Conservation (phyloP, 2,329 filamentous ascomycete genomes). For the Blumeriella jaapii region DNA sequence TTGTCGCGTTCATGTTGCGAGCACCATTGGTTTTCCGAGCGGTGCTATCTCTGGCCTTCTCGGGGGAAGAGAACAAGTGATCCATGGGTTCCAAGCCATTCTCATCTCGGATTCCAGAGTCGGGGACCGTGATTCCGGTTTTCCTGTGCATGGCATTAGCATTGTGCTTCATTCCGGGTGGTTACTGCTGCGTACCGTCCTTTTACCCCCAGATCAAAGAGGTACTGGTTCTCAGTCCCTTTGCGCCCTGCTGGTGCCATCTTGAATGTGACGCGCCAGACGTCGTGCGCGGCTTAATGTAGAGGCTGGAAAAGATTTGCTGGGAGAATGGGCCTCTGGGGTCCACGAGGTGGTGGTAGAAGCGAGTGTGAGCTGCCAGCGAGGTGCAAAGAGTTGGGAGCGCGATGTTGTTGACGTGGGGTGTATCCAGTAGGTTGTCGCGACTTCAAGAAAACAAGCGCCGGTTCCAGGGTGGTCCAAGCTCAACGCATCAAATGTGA, state of each 20-base stretch:
- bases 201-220: slow-evolving; percentile 38
- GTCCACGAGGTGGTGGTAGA: too few relatives aligned
- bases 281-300: too few relatives aligned
- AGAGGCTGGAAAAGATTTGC: too few relatives aligned
- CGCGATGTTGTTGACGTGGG: too few relatives aligned
- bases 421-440: too few relatives aligned
- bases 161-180: slow-evolving; percentile 7
- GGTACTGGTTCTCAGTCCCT: slow-evolving; percentile 32
- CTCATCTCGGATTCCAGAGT: slow-evolving; percentile 74
- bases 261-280: slow-evolving; percentile 2
- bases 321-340: too few relatives aligned
- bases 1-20: slow-evolving; percentile 30
- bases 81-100: slow-evolving; percentile 85
- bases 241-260: slow-evolving; percentile 21
- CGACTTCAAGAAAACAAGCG: too few relatives aligned
- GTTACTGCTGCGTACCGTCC: slow-evolving; percentile 33
- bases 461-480: too few relatives aligned
- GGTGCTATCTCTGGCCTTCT: slow-evolving; percentile 34
- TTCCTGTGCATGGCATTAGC: slow-evolving; percentile 46
- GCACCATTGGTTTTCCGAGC: slow-evolving; percentile 1
- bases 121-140: slow-evolving; percentile 73
- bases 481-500: too few relatives aligned
- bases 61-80: slow-evolving; percentile 79
- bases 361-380: too few relatives aligned
- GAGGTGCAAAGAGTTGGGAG: too few relatives aligned